Conservation (phyloP, 2,329 filamentous ascomycete genomes). For the Sordariomycetes sp. region DNA sequence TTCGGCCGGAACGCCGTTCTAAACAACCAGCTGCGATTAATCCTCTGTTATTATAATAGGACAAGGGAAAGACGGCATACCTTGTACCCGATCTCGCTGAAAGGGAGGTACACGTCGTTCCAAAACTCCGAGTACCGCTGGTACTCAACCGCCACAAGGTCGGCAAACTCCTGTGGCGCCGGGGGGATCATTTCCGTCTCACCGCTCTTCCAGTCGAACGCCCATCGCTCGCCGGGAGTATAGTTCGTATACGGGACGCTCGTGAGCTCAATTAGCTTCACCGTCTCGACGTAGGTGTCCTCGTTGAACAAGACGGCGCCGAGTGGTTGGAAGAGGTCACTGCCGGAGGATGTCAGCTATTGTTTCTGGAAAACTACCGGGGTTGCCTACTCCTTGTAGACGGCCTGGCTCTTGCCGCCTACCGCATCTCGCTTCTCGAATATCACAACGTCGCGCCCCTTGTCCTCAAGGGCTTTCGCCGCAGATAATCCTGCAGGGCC, state of each 20-base stretch:
- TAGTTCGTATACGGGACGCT: background rate
- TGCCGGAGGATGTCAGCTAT: background rate
- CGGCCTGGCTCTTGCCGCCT: background rate
- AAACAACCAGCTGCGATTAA: background rate
- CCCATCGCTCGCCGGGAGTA: background rate
- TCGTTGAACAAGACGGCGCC: constrained; percentile 2
- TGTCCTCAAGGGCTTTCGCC: background rate
- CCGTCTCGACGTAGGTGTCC: constrained; percentile 1
- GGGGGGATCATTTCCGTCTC: background rate
- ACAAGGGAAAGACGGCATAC: background rate
- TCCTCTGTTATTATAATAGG: background rate
- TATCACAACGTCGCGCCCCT: background rate
- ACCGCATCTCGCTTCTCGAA: constrained; percentile 1
- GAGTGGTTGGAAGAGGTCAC: constrained; percentile 1
- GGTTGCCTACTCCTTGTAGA: background rate
- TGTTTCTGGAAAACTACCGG: no score
- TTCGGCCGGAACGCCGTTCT: background rate
- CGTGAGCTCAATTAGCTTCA: constrained; percentile 1
- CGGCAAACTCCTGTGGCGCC: background rate
- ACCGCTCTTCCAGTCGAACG: constrained; percentile 4
- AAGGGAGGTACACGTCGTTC: background rate
- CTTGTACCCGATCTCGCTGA: background rate
- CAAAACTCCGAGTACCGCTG: background rate
- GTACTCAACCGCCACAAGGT: background rate
- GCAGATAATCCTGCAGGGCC: constrained; percentile 1